phyloP scores from a whole-genome alignment of 257 asterid genomes.

The Solanum tarijense region DNA sequence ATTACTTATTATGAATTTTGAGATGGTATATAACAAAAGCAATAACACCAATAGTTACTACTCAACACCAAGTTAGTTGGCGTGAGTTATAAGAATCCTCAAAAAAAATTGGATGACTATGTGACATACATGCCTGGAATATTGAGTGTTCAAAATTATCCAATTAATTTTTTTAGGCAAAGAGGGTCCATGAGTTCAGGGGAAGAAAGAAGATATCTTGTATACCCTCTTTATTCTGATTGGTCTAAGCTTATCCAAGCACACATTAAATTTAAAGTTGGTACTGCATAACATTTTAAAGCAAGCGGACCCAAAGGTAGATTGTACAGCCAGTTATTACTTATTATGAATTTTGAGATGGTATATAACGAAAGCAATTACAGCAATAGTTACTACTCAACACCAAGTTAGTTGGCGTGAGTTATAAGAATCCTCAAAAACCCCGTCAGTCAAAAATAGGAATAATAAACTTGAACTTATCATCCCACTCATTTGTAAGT shows the following conservation, averaged over 20 bases:
- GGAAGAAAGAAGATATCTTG: background rate
- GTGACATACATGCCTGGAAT: background rate
- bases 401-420: background rate
- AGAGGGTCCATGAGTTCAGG: background rate
- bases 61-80: background rate
- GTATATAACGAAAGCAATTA: background rate
- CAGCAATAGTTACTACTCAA: background rate
- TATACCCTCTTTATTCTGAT: background rate
- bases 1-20: background rate
- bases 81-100: background rate
- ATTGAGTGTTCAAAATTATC: background rate
- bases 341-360: background rate
- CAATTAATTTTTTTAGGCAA: background rate
- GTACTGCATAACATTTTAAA: background rate
- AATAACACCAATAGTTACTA: background rate
- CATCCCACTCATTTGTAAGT: background rate
- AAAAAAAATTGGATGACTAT: background rate
- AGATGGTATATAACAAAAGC: background rate
- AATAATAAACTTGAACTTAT: background rate
- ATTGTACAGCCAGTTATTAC: background rate
- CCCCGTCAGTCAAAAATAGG: background rate
- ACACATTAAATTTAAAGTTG: background rate
- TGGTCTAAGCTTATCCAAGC: background rate
- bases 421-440: background rate
- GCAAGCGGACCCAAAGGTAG: background rate